Evolutionary conservation across 352 stramenopile species (phyloP), one percentile per base, ranked within the genome.

Genomic region (Globisporangium carolinianum): DNA sequence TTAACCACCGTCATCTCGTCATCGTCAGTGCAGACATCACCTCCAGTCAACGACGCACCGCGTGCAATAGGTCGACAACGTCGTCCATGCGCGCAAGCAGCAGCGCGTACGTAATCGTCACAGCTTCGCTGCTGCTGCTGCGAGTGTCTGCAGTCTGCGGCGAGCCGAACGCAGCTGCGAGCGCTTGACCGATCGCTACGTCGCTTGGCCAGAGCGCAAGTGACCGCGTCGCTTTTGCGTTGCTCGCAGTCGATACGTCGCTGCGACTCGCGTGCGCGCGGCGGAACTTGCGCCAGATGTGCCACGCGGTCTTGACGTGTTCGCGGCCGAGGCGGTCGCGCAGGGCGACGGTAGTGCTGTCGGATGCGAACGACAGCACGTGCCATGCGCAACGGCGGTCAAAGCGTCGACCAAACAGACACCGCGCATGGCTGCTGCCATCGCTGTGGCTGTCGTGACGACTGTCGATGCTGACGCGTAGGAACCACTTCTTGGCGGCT

Each of bases 401-500:
- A 56, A 80, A 83, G 6, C 79, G 73, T 48, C 79, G 71, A 36
- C 69, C 81, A 68, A 89, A 91, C 6, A 81, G 57, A 62, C 81
- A 91, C 39, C 7, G 39, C 37, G 18, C 11, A 38, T 10, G 47
- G 51, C 24, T 38, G 18, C 3, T 36, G 12, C 17, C 45, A 46
- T 55, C 17, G 17, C 57, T 68, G 38, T n/a, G 9, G 35, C 36
- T 24, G 50, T 7, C 41, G 36, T n/a, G 11, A 11, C 49, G 6
- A 6, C 37, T 43, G n/a, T 9, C 6, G 9, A 43, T 54, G 9
- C 64, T 58, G 6, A 74, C 51, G 57, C 65, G 75, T 1, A 93
- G 72, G 60, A 79, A 93, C 83, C 83, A 93, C 42, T 93, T 91
- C 55, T 89, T 87, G 10, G 79, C 79, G 4, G 72, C 71, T 3